Base-by-base conservation (phyloP, 257 asterid genomes). In the Plantago elongata region DNA sequence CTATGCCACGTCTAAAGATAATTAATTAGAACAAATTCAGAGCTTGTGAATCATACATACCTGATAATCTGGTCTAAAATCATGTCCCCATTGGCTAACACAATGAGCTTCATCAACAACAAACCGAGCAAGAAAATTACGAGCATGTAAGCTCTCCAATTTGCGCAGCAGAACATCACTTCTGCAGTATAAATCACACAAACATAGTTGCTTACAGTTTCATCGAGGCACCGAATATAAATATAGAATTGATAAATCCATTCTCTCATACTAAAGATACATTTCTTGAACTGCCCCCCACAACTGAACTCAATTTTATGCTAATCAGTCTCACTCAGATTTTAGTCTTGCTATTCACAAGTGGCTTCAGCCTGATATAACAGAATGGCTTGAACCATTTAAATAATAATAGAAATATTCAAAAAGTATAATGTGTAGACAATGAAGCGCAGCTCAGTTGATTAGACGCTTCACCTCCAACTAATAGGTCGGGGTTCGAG, bases 51-150 rank as follows among this genome's bases (percentile, higher is more conserved):
- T 64, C 61, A 64, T 52, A 38, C 55, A 69, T 71, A 92, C 97
- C 98, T 93, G 97, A 76, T 93, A 93, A 80, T 93, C 99, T 9
- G 99, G 99, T 72, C 99, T 81, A 75, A 93, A 93, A 72, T 93
- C 99, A 78, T 93, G 99, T 62, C 99, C 99, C 99, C 99, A 93
- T 68, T 93, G 99, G 81, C 99, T 93, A 57, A 93, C 96, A 78
- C 99, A 93, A 58, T 93, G 99, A 80, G 99, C 99, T 83, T 93
- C 99, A 80, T 93, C 99, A 70, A 93, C 89, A 69, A 93, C 99
- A 61, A 93, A 80, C 71, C 99, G 88, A 69, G 96, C 78, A 70
- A 93, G 89, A 71, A 64, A 77, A 46, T 81, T 83, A 64, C 94
- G 96, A 69, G 85, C 65, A 81, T 93, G 86, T 51, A 93, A 76